Evolutionary conservation across 2,329 filamentous ascomycete species (phyloP).

Genomic region (Zymoseptoria pseudotritici): DNA sequence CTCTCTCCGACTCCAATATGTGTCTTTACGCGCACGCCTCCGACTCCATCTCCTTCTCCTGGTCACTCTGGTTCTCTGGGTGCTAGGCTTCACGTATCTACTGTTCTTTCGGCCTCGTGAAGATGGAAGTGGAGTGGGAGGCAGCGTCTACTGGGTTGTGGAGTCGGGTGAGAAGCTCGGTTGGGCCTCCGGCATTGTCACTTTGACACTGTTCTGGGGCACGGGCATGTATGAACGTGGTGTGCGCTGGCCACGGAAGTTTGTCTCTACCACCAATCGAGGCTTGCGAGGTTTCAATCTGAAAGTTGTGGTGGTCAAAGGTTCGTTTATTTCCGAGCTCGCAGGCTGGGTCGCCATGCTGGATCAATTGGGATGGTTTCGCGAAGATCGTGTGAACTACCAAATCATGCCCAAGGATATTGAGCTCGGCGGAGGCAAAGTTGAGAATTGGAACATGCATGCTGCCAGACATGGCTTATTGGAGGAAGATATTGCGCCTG

Average conservation of each 20-base stretch:
- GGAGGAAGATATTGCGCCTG: slow-evolving; percentile 84
- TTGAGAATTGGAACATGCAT: slow-evolving; percentile 46
- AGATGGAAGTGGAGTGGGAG: slow-evolving; percentile 83
- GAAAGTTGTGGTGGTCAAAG: slow-evolving; percentile 84
- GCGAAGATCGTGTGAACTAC: slow-evolving; percentile 29
- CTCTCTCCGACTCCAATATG: slow-evolving; percentile 84
- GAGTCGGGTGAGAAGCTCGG: slow-evolving; percentile 86
- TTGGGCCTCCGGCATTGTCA: slow-evolving; percentile 84
- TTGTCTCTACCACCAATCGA: slow-evolving; percentile 82
- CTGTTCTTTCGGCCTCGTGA: slow-evolving; percentile 94
- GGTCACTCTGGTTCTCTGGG: slow-evolving; percentile 70
- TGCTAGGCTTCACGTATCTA: slow-evolving; percentile 76
- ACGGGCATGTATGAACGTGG: slow-evolving; percentile 96
- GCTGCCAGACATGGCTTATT: slow-evolving; percentile 37
- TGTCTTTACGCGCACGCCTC: slow-evolving; percentile 77
- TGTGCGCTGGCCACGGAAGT: slow-evolving; percentile 85
- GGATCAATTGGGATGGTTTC: slow-evolving; percentile 27
- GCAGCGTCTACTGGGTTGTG: slow-evolving; percentile 92
- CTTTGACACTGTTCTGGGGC: slow-evolving; percentile 79
- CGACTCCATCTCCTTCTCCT: slow-evolving; percentile 93
- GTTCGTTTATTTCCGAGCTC: slow-evolving; percentile 73
- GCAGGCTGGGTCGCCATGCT: slow-evolving; percentile 43
- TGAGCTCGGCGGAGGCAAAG: slow-evolving; percentile 46
- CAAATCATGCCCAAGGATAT: slow-evolving; percentile 34
- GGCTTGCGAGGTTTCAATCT: slow-evolving; percentile 89